Evolutionary conservation across 2,329 filamentous ascomycete genomes (phyloP), one percentile per base, ranked within the genome.

Genomic region (Botrytis hyacinthi): DNA sequence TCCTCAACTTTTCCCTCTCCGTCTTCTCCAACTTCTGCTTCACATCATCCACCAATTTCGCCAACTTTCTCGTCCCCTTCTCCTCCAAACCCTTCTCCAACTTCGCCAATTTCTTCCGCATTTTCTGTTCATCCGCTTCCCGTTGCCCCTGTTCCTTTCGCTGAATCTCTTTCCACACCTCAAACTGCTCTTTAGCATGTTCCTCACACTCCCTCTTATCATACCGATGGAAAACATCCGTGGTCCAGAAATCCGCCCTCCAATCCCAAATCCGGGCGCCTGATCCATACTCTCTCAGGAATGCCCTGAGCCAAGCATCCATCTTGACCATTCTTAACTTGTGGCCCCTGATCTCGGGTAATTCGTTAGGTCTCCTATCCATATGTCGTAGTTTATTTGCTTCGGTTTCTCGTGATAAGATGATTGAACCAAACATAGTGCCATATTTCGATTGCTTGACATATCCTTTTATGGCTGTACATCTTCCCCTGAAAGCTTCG

Each of bases 171-270:
- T 32, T 26, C 66, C 26, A 29, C 22, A 4, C 9, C 37, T 68
- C 18, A n/a, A n/a, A 12, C 37, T 29, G 48, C 54, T 22, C 35
- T 42, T 42, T 18, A 6, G 66, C 66, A 59, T 57, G 37, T 22
- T 40, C 5, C 6, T 72, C 48, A 22, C 70, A 67, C 20, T 32
- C 61, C 70, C 35, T 42, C 44, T 29, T 57, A 42, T 68, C 20
- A 10, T 68, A 66, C 6, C 7, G 46, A 68, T 68, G 61, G 20
- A 59, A 72, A 14, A 72, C 37, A 68, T 72, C 61, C n/a, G 61
- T 72, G 16, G 70, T 60, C 70, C 70, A 72, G 32, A 72, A 72
- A 54, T 72, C 70, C 9, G 66, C 66, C 32, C 10, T 68, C 66
- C 66, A 68, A 32, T 68, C 48, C 66, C 66, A 68, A 32, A 6